These are phyloP conservation scores for Telopea speciosissima DNA, from an alignment of 177 flowering plant genomes.

Conservation along the genomic window DNA sequence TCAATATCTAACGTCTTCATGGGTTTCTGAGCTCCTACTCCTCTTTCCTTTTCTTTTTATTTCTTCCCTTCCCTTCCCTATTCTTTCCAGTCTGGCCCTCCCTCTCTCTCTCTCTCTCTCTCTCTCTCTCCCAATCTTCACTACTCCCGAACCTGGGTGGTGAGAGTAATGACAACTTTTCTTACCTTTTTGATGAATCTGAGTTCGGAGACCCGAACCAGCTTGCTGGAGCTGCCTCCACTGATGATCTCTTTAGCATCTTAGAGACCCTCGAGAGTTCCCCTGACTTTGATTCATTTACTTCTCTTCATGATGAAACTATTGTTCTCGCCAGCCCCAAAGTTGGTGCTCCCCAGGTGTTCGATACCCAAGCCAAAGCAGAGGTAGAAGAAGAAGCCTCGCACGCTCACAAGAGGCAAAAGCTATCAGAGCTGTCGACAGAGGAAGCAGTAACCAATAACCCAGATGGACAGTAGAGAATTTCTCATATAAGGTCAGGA, in stretches of 20 bases:
- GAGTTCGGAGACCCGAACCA: constrained; percentile 30
- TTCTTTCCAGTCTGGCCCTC: too few species aligned
- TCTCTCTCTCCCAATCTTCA: background rate
- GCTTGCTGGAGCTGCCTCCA: constrained; percentile 22
- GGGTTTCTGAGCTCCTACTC: constrained; percentile 1
- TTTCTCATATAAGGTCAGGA: constrained; percentile 69
- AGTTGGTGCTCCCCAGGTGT: too few species aligned
- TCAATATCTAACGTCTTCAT: constrained; percentile 11
- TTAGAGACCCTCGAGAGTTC: constrained; percentile 50
- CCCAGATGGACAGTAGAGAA: constrained; percentile 35
- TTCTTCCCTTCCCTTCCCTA: too few species aligned
- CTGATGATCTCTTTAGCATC: constrained; percentile 58
- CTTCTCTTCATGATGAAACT: constrained; percentile 19
- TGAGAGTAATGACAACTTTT: constrained; percentile 23
- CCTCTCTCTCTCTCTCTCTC: background rate
- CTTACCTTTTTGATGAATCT: constrained; percentile 41
- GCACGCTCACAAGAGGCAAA: constrained; percentile 35
- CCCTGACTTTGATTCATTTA: constrained; percentile 23
- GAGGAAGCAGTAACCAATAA: constrained; percentile 15
- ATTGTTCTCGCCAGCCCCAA: constrained; percentile 3
- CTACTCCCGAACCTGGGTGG: too few species aligned
- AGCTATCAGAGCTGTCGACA: constrained; percentile 5
- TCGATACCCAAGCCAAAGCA: too few species aligned
- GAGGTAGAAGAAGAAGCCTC: constrained; percentile 32
- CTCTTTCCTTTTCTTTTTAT: background rate